Evolutionary conservation across 2,329 filamentous ascomycete species (phyloP), one percentile per base, ranked within the genome.

Genomic region (Zopfia rhizophila): DNA sequence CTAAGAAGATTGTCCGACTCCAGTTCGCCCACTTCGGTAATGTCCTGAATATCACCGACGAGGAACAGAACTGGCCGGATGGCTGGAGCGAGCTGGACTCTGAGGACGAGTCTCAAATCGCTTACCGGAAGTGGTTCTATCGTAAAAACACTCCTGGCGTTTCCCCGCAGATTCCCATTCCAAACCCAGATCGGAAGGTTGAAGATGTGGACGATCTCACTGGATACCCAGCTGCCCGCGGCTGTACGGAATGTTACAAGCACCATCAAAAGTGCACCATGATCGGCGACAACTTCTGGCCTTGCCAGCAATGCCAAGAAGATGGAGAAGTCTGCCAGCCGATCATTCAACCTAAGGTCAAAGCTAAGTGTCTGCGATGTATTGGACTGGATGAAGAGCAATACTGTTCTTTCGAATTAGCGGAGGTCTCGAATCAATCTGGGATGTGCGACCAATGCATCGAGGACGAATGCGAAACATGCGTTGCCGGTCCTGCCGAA

Each of bases 241-340:
- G 68, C 3, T 76, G 74, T 47, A 49, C 53, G 17, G 38, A 49
- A 3, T 77, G 74, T 43, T 60, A 63, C 11, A 39, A 38, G 42
- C 40, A 46, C 21, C 56, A 18, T 6, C 56, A 24, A 16, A 22
- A 13, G 3, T 74, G 57, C 45, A 63, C 44, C 45, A 68, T 63
- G 60, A 58, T 45, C 41, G 55, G 49, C 55, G 66, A 54, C n/a
- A 60, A 47, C 36, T 42, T 28, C 55, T 75, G 57, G 39, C 62
- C 52, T 21, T 72, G 53, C 48, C 6, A 46, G 1, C 22, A 48
- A 3, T 69, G 66, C 36, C 6, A 19, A 13, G 46, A 61, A 2
- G 33, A 54, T 7, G 46, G 41, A 0, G 44, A 59, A n/a, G 48
- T 57, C 2, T 76, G 73, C 40, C 55, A 71, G 12, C 60, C 66